Evolutionary conservation across 805 yeast genomes (phyloP).

Genomic region (Pichia manshurica): DNA sequence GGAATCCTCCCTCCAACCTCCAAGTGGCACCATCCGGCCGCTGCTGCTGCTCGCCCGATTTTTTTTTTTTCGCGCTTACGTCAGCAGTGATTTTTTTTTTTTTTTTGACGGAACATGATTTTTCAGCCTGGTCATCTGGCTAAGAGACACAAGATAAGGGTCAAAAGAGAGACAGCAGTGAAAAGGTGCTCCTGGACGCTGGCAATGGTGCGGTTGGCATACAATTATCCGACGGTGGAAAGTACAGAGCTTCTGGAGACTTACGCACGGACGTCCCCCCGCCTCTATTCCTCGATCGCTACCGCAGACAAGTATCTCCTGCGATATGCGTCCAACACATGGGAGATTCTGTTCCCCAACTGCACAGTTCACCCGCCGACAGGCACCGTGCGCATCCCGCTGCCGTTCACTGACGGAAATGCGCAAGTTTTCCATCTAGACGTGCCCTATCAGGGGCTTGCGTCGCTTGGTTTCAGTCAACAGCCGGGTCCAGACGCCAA

Average conservation of each 20-base stretch:
- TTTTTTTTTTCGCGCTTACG: too few species aligned
- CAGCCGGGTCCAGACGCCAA: background rate
- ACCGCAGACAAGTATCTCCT: conserved; percentile 16
- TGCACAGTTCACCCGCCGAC: conserved; percentile 9
- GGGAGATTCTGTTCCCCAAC: conserved; percentile 15
- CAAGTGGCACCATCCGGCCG: too few species aligned
- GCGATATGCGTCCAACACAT: conserved; percentile 21
- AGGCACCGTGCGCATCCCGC: conserved; percentile 8
- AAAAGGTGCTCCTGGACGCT: background rate
- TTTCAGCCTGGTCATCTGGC: too few species aligned
- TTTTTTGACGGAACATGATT: too few species aligned
- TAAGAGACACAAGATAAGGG: too few species aligned
- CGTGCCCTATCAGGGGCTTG: conserved; percentile 9
- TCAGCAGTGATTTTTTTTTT: too few species aligned
- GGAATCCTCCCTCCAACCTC: background rate
- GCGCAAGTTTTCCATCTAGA: background rate
- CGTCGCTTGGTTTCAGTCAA: background rate
- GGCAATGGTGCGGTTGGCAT: background rate
- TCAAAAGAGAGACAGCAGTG: background rate
- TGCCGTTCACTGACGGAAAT: background rate
- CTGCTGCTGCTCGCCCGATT: too few species aligned
- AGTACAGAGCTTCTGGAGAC: conserved; percentile 24
- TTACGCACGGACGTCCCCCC: conserved; percentile 24
- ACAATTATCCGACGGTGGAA: conserved; percentile 24
- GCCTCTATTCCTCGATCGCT: conserved; percentile 13